These are phyloP conservation scores for Gillenia trifoliata DNA, from an alignment of 306 rosid species.

Conservation along the genomic window DNA sequence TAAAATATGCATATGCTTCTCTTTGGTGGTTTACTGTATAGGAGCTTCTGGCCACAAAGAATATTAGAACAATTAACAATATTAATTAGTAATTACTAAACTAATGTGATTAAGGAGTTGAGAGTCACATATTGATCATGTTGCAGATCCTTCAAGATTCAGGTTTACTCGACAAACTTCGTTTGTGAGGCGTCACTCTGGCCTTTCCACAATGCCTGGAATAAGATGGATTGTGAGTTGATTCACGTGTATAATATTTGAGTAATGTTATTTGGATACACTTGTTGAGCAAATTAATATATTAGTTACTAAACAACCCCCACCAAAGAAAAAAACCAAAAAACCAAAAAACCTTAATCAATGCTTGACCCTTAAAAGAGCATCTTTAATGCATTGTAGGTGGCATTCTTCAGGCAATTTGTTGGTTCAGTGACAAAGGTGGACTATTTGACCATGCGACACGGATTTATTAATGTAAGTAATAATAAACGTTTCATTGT, in stretches of 20 bases:
- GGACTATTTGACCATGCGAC: slow-evolving; percentile 70
- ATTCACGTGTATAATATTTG: not conserved
- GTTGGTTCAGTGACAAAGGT: slow-evolving; percentile 55
- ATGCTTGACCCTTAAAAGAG: not conserved
- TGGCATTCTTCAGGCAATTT: slow-evolving; percentile 62
- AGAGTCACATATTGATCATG: not conserved
- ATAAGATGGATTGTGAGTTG: slow-evolving; percentile 60
- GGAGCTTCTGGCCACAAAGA: too few relatives aligned
- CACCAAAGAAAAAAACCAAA: too few relatives aligned
- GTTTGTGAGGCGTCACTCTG: slow-evolving; percentile 62
- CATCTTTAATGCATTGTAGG: slow-evolving; percentile 19
- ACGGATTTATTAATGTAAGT: slow-evolving; percentile 65
- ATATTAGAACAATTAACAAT: too few relatives aligned
- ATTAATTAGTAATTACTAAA: too few relatives aligned
- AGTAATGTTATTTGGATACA: too few relatives aligned
- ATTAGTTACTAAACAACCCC: too few relatives aligned
- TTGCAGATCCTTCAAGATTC: slow-evolving; percentile 61
- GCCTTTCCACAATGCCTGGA: slow-evolving; percentile 47
- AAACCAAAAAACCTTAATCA: not conserved
- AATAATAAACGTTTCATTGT: not conserved
- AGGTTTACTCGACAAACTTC: slow-evolving; percentile 68
- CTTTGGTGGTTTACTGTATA: too few relatives aligned
- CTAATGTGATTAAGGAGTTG: not conserved
- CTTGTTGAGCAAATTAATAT: too few relatives aligned
- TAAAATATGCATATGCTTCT: too few relatives aligned